Percentiles rank a stretch among this genome's conserved stretches.
Conservation (phyloP, 495 filamentous ascomycete species). For the Cryomyces antarcticus region DNA sequence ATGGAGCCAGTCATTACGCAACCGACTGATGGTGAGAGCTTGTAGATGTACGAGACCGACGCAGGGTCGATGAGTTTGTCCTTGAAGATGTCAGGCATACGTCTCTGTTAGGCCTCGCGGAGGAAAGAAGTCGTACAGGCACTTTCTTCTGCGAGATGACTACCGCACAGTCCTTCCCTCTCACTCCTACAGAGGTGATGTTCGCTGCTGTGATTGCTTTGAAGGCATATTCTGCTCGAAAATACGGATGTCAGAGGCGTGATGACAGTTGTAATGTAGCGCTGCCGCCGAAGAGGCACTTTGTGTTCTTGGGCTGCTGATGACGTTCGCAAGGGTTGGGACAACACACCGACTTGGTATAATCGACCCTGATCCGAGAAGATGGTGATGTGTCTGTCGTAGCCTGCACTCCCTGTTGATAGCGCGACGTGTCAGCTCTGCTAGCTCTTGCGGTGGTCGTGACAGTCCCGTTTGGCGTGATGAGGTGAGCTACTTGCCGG, state of each 20-base stretch:
- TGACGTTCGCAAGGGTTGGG: not conserved
- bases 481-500: not conserved
- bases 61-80: slow-evolving; percentile 97
- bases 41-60: slow-evolving; percentile 94
- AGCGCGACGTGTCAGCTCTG: slow-evolving; percentile 6
- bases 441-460: not conserved
- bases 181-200: slow-evolving; percentile 89
- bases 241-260: slow-evolving; percentile 1
- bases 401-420: slow-evolving; percentile 70
- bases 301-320: not conserved
- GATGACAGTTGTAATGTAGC: not conserved
- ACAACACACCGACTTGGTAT: slow-evolving; percentile 91
- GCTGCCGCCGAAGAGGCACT: not conserved
- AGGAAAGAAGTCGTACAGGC: slow-evolving; percentile 44
- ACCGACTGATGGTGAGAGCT: slow-evolving; percentile 84
- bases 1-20: slow-evolving; percentile 98
- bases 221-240: slow-evolving; percentile 88
- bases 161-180: slow-evolving; percentile 92
- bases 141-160: slow-evolving; percentile 99
- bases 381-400: slow-evolving; percentile 98
- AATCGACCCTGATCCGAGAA: slow-evolving; percentile 96
- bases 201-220: slow-evolving; percentile 98
- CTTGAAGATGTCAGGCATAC: slow-evolving; percentile 23
- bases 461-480: too few species aligned
- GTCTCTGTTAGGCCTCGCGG: not conserved